Conservation (phyloP, 164 flowering plant genomes). For the Cinnamomum micranthum region DNA sequence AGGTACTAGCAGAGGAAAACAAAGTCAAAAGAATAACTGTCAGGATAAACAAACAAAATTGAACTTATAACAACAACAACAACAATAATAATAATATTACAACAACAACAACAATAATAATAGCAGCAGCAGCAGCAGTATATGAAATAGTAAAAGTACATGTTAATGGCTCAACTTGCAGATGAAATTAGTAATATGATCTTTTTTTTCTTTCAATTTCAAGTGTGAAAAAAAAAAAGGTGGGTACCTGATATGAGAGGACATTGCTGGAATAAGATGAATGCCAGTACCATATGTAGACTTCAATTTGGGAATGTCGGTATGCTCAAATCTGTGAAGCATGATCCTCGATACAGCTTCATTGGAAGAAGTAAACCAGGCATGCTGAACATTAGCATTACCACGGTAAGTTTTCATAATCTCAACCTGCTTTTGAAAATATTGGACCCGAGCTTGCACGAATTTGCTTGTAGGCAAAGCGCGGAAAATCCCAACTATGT, state of each 20-base stretch:
- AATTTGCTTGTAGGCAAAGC: slow-evolving; percentile 22
- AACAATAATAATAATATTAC: not conserved
- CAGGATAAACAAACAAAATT: slow-evolving; percentile 9
- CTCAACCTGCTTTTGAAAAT: slow-evolving; percentile 74
- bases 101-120: not conserved
- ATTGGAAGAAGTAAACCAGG: slow-evolving; percentile 75
- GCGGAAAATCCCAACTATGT: slow-evolving; percentile 37
- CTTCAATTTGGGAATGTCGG: slow-evolving; percentile 28
- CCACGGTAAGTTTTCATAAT: slow-evolving; percentile 58
- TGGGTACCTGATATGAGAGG: slow-evolving; percentile 51
- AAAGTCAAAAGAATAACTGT: slow-evolving; percentile 35
- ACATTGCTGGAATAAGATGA: slow-evolving; percentile 56
- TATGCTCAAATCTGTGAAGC: slow-evolving; percentile 58
- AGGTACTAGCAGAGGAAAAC: slow-evolving; percentile 49
- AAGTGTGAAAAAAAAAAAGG: not conserved
- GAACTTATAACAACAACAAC: not conserved
- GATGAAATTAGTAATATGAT: not conserved
- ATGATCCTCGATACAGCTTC: slow-evolving; percentile 39
- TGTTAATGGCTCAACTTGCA: too few species aligned
- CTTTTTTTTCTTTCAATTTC: not conserved
- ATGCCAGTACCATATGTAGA: slow-evolving; percentile 62
- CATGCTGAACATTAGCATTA: slow-evolving; percentile 71
- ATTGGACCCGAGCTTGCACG: slow-evolving; percentile 41
- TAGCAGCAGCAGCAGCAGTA: not conserved
- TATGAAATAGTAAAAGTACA: not conserved